Conservation (phyloP, 495 filamentous ascomycete species). For the Entonaema liquescens region DNA sequence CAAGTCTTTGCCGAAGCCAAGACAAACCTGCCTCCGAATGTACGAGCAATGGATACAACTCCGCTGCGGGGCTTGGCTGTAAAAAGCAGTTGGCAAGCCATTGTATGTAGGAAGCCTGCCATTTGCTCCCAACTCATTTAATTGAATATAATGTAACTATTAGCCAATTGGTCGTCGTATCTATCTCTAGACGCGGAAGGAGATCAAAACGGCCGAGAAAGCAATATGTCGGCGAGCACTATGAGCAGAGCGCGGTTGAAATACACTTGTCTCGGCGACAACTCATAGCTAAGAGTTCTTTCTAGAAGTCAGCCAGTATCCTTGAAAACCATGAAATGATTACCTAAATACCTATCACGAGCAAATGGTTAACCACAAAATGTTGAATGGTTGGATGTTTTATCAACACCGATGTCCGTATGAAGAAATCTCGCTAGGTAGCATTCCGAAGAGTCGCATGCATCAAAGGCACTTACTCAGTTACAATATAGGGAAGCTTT, state of each 20-base stretch:
- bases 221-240: background rate
- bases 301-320: background rate
- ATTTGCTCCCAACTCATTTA: slow-evolving; percentile 18
- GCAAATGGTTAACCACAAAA: background rate
- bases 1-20: slow-evolving; percentile 38
- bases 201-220: background rate
- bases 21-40: slow-evolving; percentile 22
- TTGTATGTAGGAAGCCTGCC: background rate
- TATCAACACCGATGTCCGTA: background rate
- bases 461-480: background rate
- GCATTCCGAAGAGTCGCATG: background rate
- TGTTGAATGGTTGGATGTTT: background rate
- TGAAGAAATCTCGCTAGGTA: background rate
- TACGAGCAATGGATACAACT: slow-evolving; percentile 29
- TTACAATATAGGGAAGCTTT: background rate
- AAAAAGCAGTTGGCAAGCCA: slow-evolving; percentile 34
- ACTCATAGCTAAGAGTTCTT: background rate
- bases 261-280: background rate
- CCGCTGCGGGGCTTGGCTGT: slow-evolving; percentile 38
- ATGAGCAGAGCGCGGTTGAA: background rate
- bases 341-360: background rate
- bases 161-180: slow-evolving; percentile 23
- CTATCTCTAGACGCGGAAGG: slow-evolving; percentile 1
- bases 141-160: slow-evolving; percentile 29
- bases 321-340: background rate